Evolutionary conservation across 768 basidiomycete genomes (phyloP).

Genomic region (Botryobasidium botryosum): DNA sequence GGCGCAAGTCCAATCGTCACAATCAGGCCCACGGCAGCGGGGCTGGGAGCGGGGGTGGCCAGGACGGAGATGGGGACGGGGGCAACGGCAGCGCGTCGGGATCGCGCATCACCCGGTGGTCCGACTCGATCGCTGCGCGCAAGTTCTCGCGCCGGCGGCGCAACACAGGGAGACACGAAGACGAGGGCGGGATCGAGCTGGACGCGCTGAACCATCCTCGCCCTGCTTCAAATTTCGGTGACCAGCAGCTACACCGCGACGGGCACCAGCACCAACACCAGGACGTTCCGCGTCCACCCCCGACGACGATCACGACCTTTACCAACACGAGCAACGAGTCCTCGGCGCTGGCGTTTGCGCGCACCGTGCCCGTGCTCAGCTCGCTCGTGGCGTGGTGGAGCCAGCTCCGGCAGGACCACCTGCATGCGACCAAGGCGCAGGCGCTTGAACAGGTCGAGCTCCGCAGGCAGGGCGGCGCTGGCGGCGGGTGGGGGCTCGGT

Average conservation of each 20-base stretch:
- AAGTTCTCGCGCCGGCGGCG: no score
- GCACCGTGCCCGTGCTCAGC: slow-evolving; percentile 22
- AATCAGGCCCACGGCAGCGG: slow-evolving; percentile 25
- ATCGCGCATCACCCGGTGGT: no score
- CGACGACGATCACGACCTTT: background rate
- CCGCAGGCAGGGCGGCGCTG: slow-evolving; percentile 21
- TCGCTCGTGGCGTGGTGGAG: slow-evolving; percentile 42
- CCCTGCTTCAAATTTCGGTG: background rate
- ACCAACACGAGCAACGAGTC: background rate
- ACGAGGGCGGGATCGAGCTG: no score
- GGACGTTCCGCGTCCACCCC: background rate
- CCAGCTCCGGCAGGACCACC: slow-evolving; percentile 50
- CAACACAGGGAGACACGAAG: no score
- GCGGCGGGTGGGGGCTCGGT: slow-evolving; percentile 56
- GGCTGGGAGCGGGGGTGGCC: no score
- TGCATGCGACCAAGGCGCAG: slow-evolving; percentile 50
- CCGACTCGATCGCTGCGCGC: no score
- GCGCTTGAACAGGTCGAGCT: slow-evolving; percentile 31
- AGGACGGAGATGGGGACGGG: slow-evolving; percentile 44
- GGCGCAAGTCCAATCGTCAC: background rate
- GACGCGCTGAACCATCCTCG: background rate
- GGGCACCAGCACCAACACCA: background rate
- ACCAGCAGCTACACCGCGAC: background rate
- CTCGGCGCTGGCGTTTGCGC: slow-evolving; percentile 2
- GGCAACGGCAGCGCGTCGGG: slow-evolving; percentile 12